A percentile compares a stretch with the other conserved stretches of the same genome.
phyloP scores from a whole-genome alignment of 2,329 filamentous ascomycete genomes.

The Claviceps digitariae region DNA sequence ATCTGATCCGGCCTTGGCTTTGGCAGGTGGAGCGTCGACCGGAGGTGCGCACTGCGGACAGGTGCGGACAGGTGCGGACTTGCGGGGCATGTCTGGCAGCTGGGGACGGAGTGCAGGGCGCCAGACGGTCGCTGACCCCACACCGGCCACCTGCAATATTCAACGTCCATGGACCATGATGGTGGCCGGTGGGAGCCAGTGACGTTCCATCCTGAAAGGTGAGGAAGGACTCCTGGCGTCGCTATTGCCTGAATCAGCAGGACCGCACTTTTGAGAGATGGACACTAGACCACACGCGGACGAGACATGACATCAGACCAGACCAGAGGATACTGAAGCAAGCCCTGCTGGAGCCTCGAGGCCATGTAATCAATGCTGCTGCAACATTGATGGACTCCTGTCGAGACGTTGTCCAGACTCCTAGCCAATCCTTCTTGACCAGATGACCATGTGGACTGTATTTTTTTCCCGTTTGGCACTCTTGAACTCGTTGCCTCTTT shows the following conservation, averaged over 20 bases:
- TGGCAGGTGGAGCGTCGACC: neutral
- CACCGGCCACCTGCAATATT: neutral
- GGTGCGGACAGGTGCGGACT: neutral
- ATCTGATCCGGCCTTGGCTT: neutral
- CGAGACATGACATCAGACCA: neutral
- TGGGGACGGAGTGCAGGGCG: neutral
- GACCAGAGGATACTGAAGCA: too few species aligned
- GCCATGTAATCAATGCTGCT: neutral
- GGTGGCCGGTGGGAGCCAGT: constrained; percentile 3
- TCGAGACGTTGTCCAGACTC: too few species aligned
- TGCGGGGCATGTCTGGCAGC: neutral
- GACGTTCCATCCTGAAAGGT: constrained; percentile 11
- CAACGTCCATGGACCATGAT: too few species aligned
- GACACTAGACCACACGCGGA: neutral
- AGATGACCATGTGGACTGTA: neutral
- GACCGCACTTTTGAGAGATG: neutral
- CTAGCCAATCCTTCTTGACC: neutral
- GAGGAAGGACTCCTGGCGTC: neutral
- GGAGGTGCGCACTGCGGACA: neutral
- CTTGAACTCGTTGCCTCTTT: neutral
- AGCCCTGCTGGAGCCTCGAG: too few species aligned
- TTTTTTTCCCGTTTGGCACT: neutral
- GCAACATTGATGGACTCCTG: neutral
- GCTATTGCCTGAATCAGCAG: constrained; percentile 2
- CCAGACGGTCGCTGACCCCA: neutral